Evolutionary conservation across 805 yeast species (phyloP), one percentile per base, ranked within the genome.

Genomic region (Cyberlindnera misumaiensis): DNA sequence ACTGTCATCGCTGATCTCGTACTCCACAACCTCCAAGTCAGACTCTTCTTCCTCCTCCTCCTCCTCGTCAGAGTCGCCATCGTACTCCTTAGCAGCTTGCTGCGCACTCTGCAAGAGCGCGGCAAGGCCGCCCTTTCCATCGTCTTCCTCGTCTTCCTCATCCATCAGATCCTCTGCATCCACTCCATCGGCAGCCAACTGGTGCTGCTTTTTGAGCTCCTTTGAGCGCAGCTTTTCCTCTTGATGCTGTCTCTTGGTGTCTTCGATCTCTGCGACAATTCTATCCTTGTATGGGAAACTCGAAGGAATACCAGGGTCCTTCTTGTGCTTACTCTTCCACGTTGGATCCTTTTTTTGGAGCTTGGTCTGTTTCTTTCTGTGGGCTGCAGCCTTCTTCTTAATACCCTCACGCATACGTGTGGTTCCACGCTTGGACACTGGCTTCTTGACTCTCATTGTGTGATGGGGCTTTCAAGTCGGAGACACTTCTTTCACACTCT

Each of bases 371-470:
- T 93, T 93, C 63, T 94, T 79, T 47, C 82, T 74, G 52, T 89
- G 90, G 7, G 97, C 96, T 30, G 90, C 75, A 3, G 95, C 89
- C 65, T 93, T 93, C 76, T 88, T 93, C 69, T 86, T 83, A 60
- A 93, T 88, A 47, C 98, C 98, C 62, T 89, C 96, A 57, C 88
- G 79, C 85, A 89, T 77, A 62, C 94, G 87, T 54, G 97, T 90
- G 58, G 93, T 75, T 37, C 80, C 72, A 67, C 97, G 79, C 65
- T 90, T 93, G 44, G 95, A 83, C 29, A 88, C 81, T 29, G 59
- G 59, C 37, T 52, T 53, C 39, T 51, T 53, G 36, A 53, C 43
- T 50, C 58, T 53, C 56, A 53, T 52, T n/a, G n/a, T n/a, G n/a
- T n/a, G n/a, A n/a, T n/a, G n/a, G n/a, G n/a, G n/a, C n/a, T n/a